phyloP scores from a whole-genome alignment of 208 protist genomes.

The Leishmania amazonensis region DNA sequence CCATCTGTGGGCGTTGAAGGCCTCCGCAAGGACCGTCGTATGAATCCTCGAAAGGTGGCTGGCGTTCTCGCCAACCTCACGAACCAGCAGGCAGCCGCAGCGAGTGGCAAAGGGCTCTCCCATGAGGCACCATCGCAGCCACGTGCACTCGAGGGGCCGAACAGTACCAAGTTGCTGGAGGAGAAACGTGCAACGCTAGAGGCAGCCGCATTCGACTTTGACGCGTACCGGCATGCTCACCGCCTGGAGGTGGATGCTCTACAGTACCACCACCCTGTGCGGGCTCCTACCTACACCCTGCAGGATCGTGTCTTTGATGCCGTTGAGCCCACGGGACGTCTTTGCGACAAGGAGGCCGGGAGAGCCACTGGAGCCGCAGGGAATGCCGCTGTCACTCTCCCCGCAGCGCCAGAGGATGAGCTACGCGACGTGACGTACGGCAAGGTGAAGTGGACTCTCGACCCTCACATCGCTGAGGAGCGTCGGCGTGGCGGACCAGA shows the following conservation, averaged over 20 bases:
- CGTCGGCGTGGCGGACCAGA: conserved; percentile 67
- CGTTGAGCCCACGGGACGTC: conserved; percentile 14
- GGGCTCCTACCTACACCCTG: conserved; percentile 42
- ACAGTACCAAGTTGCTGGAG: conserved; percentile 65
- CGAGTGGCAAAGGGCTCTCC: neutral
- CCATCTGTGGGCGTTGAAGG: conserved; percentile 40
- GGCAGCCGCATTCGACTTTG: conserved; percentile 52
- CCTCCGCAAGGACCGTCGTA: conserved; percentile 60
- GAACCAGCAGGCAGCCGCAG: conserved; percentile 20
- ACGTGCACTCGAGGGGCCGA: conserved; percentile 25
- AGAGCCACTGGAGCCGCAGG: neutral
- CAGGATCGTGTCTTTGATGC: conserved; percentile 55
- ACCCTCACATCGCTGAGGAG: conserved; percentile 72
- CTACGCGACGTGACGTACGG: conserved; percentile 65
- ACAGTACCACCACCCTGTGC: conserved; percentile 65
- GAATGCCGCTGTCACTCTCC: neutral
- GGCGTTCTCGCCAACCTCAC: conserved; percentile 43
- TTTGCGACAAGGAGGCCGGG: conserved; percentile 9
- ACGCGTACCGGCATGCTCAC: conserved; percentile 52
- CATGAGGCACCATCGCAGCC: neutral
- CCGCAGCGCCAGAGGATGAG: conserved; percentile 42
- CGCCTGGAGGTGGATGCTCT: conserved; percentile 70
- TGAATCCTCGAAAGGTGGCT: conserved; percentile 69
- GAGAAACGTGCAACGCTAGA: conserved; percentile 44
- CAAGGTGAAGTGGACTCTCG: conserved; percentile 52